Conservation (phyloP, 148 eudicot species). For the Rhododendron molle region DNA sequence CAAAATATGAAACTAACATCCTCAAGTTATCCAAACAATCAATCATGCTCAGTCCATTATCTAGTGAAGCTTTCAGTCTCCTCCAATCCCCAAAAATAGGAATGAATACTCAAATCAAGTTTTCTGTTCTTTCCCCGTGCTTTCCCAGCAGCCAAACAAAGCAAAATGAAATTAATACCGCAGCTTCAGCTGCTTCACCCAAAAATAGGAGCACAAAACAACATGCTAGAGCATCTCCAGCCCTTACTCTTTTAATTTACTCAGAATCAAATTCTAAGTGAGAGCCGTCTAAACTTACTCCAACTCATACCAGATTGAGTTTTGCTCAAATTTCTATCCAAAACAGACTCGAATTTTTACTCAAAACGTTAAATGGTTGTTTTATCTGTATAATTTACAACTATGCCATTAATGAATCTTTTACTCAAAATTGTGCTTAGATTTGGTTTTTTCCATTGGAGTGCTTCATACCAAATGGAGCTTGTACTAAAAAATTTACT, state of each 20-base stretch:
- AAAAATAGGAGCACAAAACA: background rate
- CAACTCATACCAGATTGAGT: background rate
- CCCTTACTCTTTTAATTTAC: background rate
- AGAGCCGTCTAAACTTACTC: background rate
- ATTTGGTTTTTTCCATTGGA: background rate
- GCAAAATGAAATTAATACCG: constrained; percentile 8
- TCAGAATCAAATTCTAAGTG: background rate
- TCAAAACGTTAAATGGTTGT: background rate
- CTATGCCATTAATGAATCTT: background rate
- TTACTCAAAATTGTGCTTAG: background rate
- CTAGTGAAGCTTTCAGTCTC: background rate
- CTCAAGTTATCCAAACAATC: background rate
- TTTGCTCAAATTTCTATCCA: background rate
- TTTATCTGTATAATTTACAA: background rate
- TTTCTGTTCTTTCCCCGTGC: background rate
- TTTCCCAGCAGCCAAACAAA: constrained; percentile 19
- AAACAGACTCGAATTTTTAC: background rate
- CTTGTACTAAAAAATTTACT: background rate
- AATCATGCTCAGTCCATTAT: background rate
- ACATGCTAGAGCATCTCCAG: background rate
- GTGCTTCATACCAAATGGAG: background rate
- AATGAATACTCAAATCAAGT: background rate
- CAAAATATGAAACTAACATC: background rate
- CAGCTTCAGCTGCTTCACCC: background rate
- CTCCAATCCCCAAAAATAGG: background rate